Evolutionary conservation across 2,329 filamentous ascomycete genomes (phyloP), one percentile per base, ranked within the genome.

Genomic region (Hymenoscyphus scutula): DNA sequence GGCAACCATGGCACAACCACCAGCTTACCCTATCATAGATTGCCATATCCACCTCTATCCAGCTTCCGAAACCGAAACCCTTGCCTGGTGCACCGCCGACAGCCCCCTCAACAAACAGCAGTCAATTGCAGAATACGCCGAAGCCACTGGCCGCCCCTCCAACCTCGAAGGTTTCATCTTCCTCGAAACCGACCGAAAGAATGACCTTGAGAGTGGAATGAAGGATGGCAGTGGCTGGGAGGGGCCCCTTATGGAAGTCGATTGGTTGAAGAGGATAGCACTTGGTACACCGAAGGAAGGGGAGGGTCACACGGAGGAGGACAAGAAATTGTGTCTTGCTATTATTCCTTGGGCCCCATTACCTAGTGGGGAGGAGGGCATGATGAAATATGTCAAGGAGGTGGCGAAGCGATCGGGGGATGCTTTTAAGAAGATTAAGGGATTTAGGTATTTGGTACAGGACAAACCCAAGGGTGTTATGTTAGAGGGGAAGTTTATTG

Each of bases 31-130:
- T 71, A 88, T 96, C 73, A 86, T 97, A 76, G 93, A 97, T 80
- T 89, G 91, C 45, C 94, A 97, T 80, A 89, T 97, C 77, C 93
- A 97, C 78, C 86, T 97, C 72, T 97, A 87, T 80, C 90, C 91
- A 53, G 76, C 80, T 54, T 82, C 84, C 59, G 89, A 94, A 70
- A 73, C 89, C 59, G 73, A 81, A 60, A 83, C 84, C 45, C 84
- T 96, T 66, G 78, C 84, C 62, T 97, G 92, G 92, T 85, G 77
- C 82, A 76, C 3, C 77, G 84, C 5, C 77, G 80, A 55, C 76
- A 82, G 71, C 81, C 85, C 4, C 80, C 96, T 58, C 56, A 58
- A 70, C 62, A 67, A 65, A 23, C 72, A 73, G 62, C 65, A 69
- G 38, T 75, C 61, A 34, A 65, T 65, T 13, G 68, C 69, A 13